A percentile compares a stretch with the other conserved stretches of the same genome.
Evolutionary conservation across 768 basidiomycete genomes (phyloP).

Genomic region (Rhizopogon roseolus): DNA sequence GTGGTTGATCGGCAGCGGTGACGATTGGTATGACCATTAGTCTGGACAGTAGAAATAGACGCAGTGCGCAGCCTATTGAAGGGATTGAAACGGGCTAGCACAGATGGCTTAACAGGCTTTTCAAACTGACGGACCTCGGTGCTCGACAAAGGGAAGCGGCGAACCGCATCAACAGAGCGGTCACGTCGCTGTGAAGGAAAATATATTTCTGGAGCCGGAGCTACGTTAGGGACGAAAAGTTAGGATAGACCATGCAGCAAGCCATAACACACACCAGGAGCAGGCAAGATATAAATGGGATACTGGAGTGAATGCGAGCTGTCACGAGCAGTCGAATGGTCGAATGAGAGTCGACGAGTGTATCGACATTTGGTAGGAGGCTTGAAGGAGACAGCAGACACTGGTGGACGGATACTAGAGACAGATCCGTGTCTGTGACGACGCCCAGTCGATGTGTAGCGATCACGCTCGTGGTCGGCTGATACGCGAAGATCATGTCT

Average conservation of each 20-base stretch:
- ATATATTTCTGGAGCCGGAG: background rate
- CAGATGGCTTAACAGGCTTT: background rate
- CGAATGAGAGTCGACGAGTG: background rate
- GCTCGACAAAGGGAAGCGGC: background rate
- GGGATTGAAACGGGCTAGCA: constrained; percentile 10
- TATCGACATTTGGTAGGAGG: background rate
- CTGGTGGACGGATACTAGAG: background rate
- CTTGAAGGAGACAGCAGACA: background rate
- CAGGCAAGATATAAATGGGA: background rate
- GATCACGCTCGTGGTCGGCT: background rate
- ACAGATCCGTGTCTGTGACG: background rate
- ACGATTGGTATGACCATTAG: constrained; percentile 1
- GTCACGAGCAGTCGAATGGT: background rate
- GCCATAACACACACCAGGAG: background rate
- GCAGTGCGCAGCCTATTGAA: constrained; percentile 3
- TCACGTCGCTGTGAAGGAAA: background rate
- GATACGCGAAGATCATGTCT: background rate
- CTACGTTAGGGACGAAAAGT: background rate
- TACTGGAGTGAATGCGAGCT: background rate
- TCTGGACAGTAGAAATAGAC: background rate
- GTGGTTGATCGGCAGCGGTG: constrained; percentile 5
- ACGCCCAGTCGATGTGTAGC: background rate
- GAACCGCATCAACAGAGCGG: background rate
- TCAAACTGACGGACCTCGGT: background rate
- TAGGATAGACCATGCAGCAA: background rate